phyloP scores from a whole-genome alignment of 768 basidiomycete genomes.

The Lactarius hengduanensis region DNA sequence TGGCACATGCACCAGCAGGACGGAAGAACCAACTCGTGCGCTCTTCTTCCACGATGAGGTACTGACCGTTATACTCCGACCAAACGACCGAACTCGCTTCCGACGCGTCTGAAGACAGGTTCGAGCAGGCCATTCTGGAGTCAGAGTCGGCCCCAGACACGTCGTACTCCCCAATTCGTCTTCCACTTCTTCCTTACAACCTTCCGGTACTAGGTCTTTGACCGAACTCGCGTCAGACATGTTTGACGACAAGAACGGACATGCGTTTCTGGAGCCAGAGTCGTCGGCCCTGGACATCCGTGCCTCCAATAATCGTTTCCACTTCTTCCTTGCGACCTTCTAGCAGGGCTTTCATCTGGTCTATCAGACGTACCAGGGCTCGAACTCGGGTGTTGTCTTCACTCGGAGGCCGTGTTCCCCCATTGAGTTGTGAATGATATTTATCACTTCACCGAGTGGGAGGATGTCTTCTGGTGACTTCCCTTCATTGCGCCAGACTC shows the following conservation, averaged over 20 bases:
- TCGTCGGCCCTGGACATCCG: background rate
- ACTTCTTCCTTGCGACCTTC: background rate
- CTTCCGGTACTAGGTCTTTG: background rate
- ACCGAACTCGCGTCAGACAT: background rate
- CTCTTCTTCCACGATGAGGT: constrained; percentile 5
- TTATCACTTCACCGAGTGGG: background rate
- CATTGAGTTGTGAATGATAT: background rate
- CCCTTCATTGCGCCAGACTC: background rate
- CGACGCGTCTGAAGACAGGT: background rate
- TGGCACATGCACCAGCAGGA: background rate
- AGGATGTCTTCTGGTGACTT: background rate
- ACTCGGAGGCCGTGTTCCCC: background rate
- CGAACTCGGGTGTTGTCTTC: background rate
- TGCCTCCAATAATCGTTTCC: background rate
- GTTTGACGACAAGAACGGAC: background rate
- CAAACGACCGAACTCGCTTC: background rate
- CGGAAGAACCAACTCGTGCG: constrained; percentile 1
- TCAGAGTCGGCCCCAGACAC: background rate
- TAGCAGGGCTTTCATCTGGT: background rate
- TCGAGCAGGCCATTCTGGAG: background rate
- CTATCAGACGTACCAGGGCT: background rate
- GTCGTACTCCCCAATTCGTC: background rate
- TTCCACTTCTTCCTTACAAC: background rate
- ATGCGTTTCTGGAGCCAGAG: background rate
- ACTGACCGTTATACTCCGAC: constrained; percentile 10